Evolutionary conservation across 805 yeast species (phyloP), one percentile per base, ranked within the genome.

Genomic region (Zygosaccharomyces pseudorouxii): DNA sequence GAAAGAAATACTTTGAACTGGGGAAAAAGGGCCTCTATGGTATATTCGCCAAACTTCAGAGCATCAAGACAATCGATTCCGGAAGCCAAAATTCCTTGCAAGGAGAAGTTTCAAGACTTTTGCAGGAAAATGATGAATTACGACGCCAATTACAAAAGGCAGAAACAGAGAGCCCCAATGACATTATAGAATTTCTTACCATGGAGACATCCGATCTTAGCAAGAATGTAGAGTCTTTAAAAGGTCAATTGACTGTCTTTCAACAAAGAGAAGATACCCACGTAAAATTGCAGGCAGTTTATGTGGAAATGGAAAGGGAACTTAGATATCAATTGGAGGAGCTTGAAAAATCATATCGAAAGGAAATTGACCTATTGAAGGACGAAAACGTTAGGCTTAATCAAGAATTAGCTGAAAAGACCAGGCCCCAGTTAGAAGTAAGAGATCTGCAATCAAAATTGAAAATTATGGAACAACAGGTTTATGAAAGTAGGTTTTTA

Each of bases 1-100:
- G 86, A 0, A 62, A 58, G 0, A 57, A 74, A 22, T 76, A 86
- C 51, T 89, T 90, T 61, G 59, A 69, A 1, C 77, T 88, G 52
- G 42, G 12, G 5, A 38, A 46, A 20, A 38, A 39, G n/a, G 52
- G 52, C 9, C 44, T 37, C 30, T 49, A 45, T 28, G 52, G 52
- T 23, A 31, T 49, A 12, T 49, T 49, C 33, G 46, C 49, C 4
- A 45, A 43, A 19, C 9, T 41, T 7, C 40, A 28, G n/a, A 30
- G 45, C 27, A 38, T 55, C 14, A 42, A n/a, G 7, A 35, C 33
- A 18, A 28, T 40, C 18, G 41, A 37, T 18, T 47, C 42, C 4
- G 28, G 5, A 1, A 37, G 11, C 3, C 35, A 12, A 23, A 45
- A 28, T 7, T 12, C 25, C 19, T 11, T 42, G 11, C 52, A 36